Conservation (phyloP, 495 filamentous ascomycete species). For the Penicillium bovifimosum region DNA sequence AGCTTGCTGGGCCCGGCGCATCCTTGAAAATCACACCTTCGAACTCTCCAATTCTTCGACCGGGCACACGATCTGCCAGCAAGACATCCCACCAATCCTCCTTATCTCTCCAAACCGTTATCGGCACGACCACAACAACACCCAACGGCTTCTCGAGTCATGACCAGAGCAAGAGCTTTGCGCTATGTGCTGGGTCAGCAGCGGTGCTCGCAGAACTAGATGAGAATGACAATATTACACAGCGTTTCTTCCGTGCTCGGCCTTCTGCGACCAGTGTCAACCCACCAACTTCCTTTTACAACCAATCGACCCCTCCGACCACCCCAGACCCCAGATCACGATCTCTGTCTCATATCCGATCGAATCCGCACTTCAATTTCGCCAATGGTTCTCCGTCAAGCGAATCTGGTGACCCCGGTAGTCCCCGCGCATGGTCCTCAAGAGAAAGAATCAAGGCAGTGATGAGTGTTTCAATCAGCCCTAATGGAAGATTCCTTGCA, state of each 20-base stretch:
- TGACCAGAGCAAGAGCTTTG: slow-evolving; percentile 65
- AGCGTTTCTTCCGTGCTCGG: slow-evolving; percentile 85
- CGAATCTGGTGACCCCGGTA: slow-evolving; percentile 55
- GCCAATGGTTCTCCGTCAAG: slow-evolving; percentile 33
- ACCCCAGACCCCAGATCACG: slow-evolving; percentile 40
- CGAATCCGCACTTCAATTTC: slow-evolving; percentile 23
- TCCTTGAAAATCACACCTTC: slow-evolving; percentile 72
- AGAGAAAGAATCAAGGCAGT: slow-evolving; percentile 91
- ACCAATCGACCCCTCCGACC: slow-evolving; percentile 55
- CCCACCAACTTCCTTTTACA: slow-evolving; percentile 46
- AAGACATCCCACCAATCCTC: slow-evolving; percentile 48
- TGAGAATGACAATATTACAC: slow-evolving; percentile 61
- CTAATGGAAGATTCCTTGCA: slow-evolving; percentile 81
- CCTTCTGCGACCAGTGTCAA: slow-evolving; percentile 70
- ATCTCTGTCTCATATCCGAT: slow-evolving; percentile 29
- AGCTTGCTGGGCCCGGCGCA: slow-evolving; percentile 28
- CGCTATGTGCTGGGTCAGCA: slow-evolving; percentile 88
- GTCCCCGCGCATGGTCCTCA: slow-evolving; percentile 71
- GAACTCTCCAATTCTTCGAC: slow-evolving; percentile 65
- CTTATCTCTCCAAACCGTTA: slow-evolving; percentile 72
- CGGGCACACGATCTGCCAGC: slow-evolving; percentile 56
- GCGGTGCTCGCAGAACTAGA: slow-evolving; percentile 83
- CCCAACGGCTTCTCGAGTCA: slow-evolving; percentile 83
- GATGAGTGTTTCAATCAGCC: slow-evolving; percentile 88
- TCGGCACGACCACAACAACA: slow-evolving; percentile 80